phyloP scores from a whole-genome alignment of 129 eudicot genomes.

The Flaveria linearis region DNA sequence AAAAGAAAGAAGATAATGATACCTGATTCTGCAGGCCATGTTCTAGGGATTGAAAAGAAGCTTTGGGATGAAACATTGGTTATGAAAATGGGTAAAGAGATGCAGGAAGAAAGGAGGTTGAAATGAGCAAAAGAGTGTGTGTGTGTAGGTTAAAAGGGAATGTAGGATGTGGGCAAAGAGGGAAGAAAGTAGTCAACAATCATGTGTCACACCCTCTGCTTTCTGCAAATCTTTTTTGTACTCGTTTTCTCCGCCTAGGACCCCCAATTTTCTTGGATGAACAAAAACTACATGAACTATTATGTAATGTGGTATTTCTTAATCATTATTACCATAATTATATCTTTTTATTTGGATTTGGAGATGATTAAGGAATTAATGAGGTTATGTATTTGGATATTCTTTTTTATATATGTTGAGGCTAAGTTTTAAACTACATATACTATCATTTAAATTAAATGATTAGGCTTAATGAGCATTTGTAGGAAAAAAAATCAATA shows the following conservation, averaged over 20 bases:
- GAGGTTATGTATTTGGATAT: too few species aligned
- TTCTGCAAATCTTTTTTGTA: conserved; percentile 15
- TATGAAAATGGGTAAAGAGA: neutral
- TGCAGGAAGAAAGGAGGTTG: conserved; percentile 33
- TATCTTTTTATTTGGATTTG: neutral
- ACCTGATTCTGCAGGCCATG: conserved; percentile 44
- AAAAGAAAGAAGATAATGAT: conserved; percentile 9
- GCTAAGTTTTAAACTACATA: neutral
- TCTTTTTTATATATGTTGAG: neutral
- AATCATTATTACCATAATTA: neutral
- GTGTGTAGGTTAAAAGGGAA: conserved; percentile 33
- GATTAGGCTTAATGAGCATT: too few species aligned
- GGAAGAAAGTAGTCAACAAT: conserved; percentile 28
- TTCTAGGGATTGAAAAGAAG: conserved; percentile 43
- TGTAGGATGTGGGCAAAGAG: conserved; percentile 29
- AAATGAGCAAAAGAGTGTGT: conserved; percentile 39
- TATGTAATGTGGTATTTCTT: neutral
- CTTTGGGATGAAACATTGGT: conserved; percentile 39
- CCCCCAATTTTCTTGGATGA: conserved; percentile 40
- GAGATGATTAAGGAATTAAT: too few species aligned
- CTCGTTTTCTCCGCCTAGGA: conserved; percentile 22
- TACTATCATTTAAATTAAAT: neutral
- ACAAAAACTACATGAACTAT: conserved; percentile 24
- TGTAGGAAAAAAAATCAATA: too few species aligned
- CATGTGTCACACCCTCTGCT: conserved; percentile 26